Evolutionary conservation across 768 basidiomycete genomes (phyloP), one percentile per base, ranked within the genome.

Genomic region (Trametes villosa): DNA sequence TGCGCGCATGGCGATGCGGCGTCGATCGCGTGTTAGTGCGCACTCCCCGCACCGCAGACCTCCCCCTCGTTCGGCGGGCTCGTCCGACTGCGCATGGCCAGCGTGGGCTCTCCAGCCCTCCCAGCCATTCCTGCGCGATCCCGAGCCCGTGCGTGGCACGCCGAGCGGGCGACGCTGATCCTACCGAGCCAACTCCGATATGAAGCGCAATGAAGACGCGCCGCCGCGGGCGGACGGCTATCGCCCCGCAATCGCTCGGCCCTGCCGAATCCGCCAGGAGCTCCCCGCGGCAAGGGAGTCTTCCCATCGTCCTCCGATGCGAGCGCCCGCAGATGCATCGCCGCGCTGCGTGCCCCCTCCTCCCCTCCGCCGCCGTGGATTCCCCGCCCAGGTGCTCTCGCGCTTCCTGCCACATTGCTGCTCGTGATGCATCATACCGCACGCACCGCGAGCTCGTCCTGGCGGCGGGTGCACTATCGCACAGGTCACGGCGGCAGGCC

Each of bases 141-240:
- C 52, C 33, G 45, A 45, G 49, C 31, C 11, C 31, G 42, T 24
- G 26, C 38, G 34, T 29, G 33, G 26, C 31, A 29, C 26, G 17
- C 30, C 18, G 24, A 12, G 33, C 22, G 34, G n/a, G 40, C 29
- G 36, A 33, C 46, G 34, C 40, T 52, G 52, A 53, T 60, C 59
- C 59, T 60, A 54, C 59, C 59, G 59, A 60, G 59, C 40, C 59
- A 60, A 48, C 59, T 47, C 59, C 59, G 53, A 55, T 20, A 60
- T 47, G 59, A 48, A 48, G 45, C 41, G 18, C 8, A 11, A 22
- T 45, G 20, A 45, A 41, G 40, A 36, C 20, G 22, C 31, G 53
- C 13, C 20, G 42, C 41, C n/a, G 40, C 41, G 52, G 51, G 27
- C 15, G 26, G 30, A 33, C 45, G 30, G 31, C 41, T 20, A 45